Evolutionary conservation across 352 stramenopile genomes (phyloP).

Genomic region (Plasmopara muralis): DNA sequence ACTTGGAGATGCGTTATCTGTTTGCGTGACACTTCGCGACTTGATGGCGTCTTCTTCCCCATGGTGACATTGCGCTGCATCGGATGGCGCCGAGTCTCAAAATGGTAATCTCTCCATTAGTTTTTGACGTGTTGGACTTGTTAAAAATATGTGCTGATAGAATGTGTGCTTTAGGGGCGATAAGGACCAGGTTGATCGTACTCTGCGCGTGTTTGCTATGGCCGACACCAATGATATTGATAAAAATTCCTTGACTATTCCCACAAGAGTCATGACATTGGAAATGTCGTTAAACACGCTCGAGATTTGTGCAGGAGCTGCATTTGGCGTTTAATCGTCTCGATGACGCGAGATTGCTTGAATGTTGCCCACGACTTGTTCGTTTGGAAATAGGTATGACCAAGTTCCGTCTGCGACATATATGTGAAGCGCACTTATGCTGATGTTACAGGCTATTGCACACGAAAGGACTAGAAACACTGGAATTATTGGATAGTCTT

Average conservation of each 20-base stretch:
- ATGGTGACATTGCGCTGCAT: slow-evolving; percentile 31
- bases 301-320: slow-evolving; percentile 60
- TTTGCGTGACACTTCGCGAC: not conserved
- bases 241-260: slow-evolving; percentile 41
- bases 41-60: slow-evolving; percentile 24
- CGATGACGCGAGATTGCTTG: slow-evolving; percentile 46
- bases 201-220: slow-evolving; percentile 58
- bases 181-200: slow-evolving; percentile 42
- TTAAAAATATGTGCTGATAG: no score
- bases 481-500: slow-evolving; percentile 46
- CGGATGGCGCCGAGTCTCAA: slow-evolving; percentile 52
- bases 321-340: slow-evolving; percentile 69
- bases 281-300: slow-evolving; percentile 67
- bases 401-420: not conserved
- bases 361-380: slow-evolving; percentile 54
- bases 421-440: not conserved
- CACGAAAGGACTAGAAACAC: slow-evolving; percentile 59
- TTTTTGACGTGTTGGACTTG: not conserved
- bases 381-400: slow-evolving; percentile 47
- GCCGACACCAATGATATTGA: slow-evolving; percentile 63
- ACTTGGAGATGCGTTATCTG: not conserved
- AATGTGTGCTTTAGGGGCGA: not conserved
- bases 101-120: slow-evolving; percentile 61
- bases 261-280: slow-evolving; percentile 36
- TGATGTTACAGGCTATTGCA: slow-evolving; percentile 32